These are phyloP conservation scores for Erigeron philadelphicus DNA, from an alignment of 140 eudicot genomes.

Conservation along the genomic window DNA sequence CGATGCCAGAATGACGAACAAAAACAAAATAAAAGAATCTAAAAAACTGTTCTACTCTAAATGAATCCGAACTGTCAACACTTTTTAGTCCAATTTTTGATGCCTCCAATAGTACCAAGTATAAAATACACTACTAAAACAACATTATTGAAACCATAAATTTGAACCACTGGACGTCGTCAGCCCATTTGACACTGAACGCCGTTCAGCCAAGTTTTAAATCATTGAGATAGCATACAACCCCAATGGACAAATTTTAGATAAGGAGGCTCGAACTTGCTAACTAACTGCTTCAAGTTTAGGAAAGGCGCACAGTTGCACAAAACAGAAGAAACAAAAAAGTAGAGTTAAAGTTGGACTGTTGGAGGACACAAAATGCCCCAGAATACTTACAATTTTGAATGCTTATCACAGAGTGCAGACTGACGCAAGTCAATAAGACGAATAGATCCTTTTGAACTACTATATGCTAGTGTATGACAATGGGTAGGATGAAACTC, in stretches of 20 bases:
- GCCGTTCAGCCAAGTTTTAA: too few species aligned
- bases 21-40: too few species aligned
- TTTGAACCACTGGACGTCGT: too few species aligned
- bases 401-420: slow-evolving; percentile 86
- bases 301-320: neutral
- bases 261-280: neutral
- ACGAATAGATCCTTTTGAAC: slow-evolving; percentile 91
- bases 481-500: slow-evolving; percentile 95
- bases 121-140: neutral
- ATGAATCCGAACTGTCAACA: too few species aligned
- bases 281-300: neutral
- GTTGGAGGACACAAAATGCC: neutral
- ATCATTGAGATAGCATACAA: too few species aligned
- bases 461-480: slow-evolving; percentile 82
- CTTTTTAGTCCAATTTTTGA: too few species aligned
- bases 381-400: slow-evolving; percentile 60
- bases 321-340: slow-evolving; percentile 2
- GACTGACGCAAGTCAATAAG: slow-evolving; percentile 95
- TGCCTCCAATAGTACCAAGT: too few species aligned
- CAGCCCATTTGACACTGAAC: neutral
- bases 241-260: neutral
- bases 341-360: slow-evolving; percentile 3
- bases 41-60: too few species aligned
- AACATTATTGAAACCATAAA: neutral
- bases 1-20: too few species aligned